Percentiles rank a stretch among this genome's conserved stretches.
These are phyloP conservation scores for Parietaria judaica DNA, from an alignment of 306 rosid species.

Conservation along the genomic window DNA sequence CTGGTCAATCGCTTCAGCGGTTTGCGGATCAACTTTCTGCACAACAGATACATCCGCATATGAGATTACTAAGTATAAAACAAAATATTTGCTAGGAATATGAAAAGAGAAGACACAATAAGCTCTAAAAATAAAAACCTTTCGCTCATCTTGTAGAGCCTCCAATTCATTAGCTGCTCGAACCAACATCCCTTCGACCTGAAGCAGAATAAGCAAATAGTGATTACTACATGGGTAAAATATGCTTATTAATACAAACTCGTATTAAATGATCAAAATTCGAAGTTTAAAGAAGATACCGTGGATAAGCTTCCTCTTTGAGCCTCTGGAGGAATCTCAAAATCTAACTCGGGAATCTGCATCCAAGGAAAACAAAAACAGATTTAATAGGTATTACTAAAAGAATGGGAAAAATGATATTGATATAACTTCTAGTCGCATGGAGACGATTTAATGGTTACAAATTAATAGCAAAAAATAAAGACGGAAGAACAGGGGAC, in stretches of 20 bases:
- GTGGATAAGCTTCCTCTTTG: slow-evolving; percentile 88
- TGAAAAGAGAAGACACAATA: not conserved
- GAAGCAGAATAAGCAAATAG: slow-evolving; percentile 2
- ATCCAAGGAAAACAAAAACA: not conserved
- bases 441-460: too few species aligned
- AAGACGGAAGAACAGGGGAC: too few species aligned
- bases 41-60: slow-evolving; percentile 25
- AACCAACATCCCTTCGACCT: slow-evolving; percentile 86
- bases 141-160: slow-evolving; percentile 90
- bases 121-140: slow-evolving; percentile 27
- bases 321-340: slow-evolving; percentile 95
- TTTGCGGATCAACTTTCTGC: slow-evolving; percentile 72
- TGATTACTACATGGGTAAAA: too few species aligned
- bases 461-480: too few species aligned
- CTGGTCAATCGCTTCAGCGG: slow-evolving; percentile 77
- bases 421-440: too few species aligned
- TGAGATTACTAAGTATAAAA: slow-evolving; percentile 5
- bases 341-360: slow-evolving; percentile 90
- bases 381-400: not conserved
- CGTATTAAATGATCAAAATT: not conserved
- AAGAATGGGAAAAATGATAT: not conserved
- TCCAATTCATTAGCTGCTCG: slow-evolving; percentile 75
- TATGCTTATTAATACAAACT: too few species aligned
- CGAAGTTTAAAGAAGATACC: slow-evolving; percentile 34
- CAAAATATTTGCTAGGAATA: not conserved